Percentiles rank a stretch among this genome's conserved stretches.
Conservation (phyloP, 306 rosid genomes). For the Dryas drummondii region DNA sequence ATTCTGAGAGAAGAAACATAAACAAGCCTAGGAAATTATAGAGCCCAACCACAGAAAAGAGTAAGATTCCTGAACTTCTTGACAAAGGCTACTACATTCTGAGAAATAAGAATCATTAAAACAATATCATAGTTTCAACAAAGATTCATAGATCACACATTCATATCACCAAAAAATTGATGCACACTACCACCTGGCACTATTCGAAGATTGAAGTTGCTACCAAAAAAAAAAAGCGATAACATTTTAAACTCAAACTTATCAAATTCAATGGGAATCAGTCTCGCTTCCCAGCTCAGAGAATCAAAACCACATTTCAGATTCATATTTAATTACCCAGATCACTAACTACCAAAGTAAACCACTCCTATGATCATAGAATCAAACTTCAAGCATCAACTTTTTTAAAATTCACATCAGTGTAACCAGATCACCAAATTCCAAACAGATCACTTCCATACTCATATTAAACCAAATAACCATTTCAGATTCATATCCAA, state of each 20-base stretch:
- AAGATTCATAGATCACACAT: neutral
- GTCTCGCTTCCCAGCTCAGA: neutral
- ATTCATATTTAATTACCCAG: neutral
- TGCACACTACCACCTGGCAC: neutral
- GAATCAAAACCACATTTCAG: conserved; percentile 6
- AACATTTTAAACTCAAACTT: neutral
- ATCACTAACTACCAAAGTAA: conserved; percentile 11
- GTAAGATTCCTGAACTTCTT: neutral
- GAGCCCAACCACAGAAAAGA: neutral
- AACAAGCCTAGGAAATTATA: neutral
- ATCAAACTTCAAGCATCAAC: neutral
- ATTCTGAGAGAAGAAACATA: neutral
- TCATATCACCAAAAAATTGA: conserved; percentile 2
- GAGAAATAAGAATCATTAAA: neutral
- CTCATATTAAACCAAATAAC: neutral
- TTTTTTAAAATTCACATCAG: neutral
- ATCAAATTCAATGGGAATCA: neutral
- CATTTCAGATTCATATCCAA: conserved; percentile 1
- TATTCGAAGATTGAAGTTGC: neutral
- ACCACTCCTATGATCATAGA: neutral
- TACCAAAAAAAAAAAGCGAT: neutral
- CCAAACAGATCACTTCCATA: neutral
- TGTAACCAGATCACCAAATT: neutral
- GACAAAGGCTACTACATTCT: neutral
- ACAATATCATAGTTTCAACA: neutral